Base-by-base conservation (phyloP, 2,329 filamentous ascomycete species). In the Trichoderma citrinoviride region DNA sequence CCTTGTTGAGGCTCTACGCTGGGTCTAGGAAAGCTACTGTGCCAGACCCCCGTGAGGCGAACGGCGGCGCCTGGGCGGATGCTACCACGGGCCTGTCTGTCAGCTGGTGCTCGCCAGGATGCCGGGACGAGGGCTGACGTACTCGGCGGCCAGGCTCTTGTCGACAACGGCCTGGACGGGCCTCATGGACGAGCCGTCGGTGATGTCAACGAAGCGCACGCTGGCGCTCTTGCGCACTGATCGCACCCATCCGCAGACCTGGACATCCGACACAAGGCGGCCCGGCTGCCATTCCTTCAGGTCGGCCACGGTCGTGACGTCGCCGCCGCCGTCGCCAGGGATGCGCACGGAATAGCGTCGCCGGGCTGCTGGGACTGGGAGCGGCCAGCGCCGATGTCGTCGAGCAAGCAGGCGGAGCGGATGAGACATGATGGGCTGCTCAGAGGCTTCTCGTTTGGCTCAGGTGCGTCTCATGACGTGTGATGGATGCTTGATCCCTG, bases 141-240 rank as follows among this genome's bases (percentile, higher is more conserved):
- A 96, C 92, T 88, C 86, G 77, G 88, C 82, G 69, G 90, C 88
- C 73, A 92, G 83, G 53, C 85, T 82, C 68, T 90, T 89, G 62
- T 86, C 86, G 70, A 97, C 80, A 53, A 97, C 87, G 52, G 90
- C 92, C 79, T 99, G 95, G 63, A 98, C 77, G 29, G 91, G 82
- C 67, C 88, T 82, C 70, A 91, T 81, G 47, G 90, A 92, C 14
- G 93, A 96, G 50, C 95, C 95, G 81, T 99, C 95, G 12, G 90
- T 89, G 60, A 98, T 82, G 66, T 92, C 86, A 60, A 93, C 89
- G 78, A 99, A 98, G 5, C 90, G 88, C 66, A 90, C 83, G 23
- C 85, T 85, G 76, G 97, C 96, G 81, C 96, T 93, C 75, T 92
- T 91, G 67, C 94, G 86, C 66, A 97, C 88, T 4, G 92, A 94